phyloP scores from a whole-genome alignment of 1,284 basidiomycete genomes.

The Tausonia pullulans region DNA sequence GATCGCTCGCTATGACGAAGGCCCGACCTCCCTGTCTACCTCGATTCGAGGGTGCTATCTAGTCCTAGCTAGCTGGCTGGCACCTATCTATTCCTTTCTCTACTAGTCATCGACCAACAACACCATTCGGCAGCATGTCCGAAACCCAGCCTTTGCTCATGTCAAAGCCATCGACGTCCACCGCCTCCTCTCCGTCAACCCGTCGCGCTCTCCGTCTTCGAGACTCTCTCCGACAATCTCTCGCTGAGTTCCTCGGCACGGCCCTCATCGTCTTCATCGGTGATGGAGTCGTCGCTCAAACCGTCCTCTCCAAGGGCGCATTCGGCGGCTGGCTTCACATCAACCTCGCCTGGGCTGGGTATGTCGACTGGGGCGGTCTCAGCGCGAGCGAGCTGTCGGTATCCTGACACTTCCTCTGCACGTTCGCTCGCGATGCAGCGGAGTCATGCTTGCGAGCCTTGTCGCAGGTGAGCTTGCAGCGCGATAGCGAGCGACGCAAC shows the following conservation, averaged over 20 bases:
- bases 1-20: too few relatives aligned
- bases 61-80: too few relatives aligned
- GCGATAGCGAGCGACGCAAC: too few relatives aligned
- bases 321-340: slow-evolving; percentile 3
- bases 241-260: slow-evolving; percentile 7
- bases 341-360: slow-evolving; percentile 3
- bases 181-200: neutral
- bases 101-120: neutral
- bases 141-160: too few relatives aligned
- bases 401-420: neutral
- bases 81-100: neutral
- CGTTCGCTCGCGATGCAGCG: neutral
- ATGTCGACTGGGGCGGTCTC: neutral
- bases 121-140: neutral
- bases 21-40: too few relatives aligned
- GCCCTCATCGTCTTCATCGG: slow-evolving; percentile 9
- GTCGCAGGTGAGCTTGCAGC: neutral
- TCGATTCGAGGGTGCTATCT: too few relatives aligned
- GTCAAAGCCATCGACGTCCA: neutral
- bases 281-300: slow-evolving; percentile 9
- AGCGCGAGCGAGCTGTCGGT: neutral
- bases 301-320: neutral
- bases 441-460: slow-evolving; percentile 2
- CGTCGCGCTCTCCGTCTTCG: neutral
- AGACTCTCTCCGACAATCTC: neutral